phyloP scores from a whole-genome alignment of 441 rosid species.

The Mallotus repandus region DNA sequence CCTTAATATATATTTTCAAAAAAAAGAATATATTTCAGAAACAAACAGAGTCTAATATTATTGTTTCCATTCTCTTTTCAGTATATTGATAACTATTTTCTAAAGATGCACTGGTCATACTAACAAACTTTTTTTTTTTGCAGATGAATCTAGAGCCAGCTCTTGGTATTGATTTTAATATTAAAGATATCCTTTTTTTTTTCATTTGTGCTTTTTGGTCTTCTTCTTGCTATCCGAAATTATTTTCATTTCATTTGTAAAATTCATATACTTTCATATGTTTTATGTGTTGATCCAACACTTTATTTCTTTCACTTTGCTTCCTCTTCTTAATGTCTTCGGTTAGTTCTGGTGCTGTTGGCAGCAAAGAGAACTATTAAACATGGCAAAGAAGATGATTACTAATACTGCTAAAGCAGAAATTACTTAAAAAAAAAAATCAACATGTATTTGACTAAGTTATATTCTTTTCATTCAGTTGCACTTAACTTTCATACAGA shows the following conservation, averaged over 20 bases:
- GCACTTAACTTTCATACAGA: conserved; percentile 69
- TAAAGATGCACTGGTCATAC: conserved; percentile 14
- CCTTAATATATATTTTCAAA: too few relatives aligned
- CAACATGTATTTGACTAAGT: conserved; percentile 4
- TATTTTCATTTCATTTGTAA: neutral
- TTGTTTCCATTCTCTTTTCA: neutral
- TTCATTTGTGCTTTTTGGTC: conserved; percentile 17
- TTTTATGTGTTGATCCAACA: neutral
- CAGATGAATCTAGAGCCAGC: conserved; percentile 77
- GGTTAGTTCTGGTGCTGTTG: conserved; percentile 5
- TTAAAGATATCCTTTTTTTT: conserved; percentile 84
- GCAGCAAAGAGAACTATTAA: neutral
- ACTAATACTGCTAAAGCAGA: neutral
- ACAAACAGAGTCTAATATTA: neutral
- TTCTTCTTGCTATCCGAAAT: neutral
- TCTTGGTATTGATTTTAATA: conserved; percentile 78
- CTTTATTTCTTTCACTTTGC: neutral
- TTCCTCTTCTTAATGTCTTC: neutral
- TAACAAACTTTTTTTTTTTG: conserved; percentile 31
- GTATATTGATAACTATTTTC: neutral
- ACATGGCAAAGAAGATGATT: neutral
- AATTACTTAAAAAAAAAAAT: conserved; percentile 15
- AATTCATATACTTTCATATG: neutral
- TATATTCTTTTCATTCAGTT: conserved; percentile 19
- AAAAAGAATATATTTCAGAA: too few relatives aligned